Evolutionary conservation across 2,329 filamentous ascomycete species (phyloP).

Genomic region (Stachybotrys chlorohalonatus): DNA sequence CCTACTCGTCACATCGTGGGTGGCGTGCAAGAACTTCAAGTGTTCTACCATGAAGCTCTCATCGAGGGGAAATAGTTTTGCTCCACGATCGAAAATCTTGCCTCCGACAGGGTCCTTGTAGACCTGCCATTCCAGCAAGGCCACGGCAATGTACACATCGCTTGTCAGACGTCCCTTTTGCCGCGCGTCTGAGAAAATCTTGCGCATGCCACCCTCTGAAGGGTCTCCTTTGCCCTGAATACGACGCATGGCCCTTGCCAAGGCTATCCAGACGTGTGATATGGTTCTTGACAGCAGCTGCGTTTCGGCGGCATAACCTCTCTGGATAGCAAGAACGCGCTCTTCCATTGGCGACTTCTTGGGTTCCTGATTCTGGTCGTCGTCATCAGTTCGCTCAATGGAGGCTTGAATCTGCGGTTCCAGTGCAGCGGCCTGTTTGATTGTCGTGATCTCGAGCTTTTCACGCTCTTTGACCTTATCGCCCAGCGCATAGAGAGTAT

Average conservation of each 20-base stretch:
- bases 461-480: constrained; percentile 61
- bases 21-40: constrained; percentile 85
- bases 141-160: constrained; percentile 90
- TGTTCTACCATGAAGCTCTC: constrained; percentile 93
- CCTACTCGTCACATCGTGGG: constrained; percentile 89
- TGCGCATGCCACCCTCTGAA: constrained; percentile 67
- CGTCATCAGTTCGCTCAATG: constrained; percentile 39
- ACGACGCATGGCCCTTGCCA: constrained; percentile 88
- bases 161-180: constrained; percentile 81
- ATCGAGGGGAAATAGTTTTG: constrained; percentile 88
- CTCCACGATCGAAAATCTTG: constrained; percentile 92
- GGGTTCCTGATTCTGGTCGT: constrained; percentile 29
- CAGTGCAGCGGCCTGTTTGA: constrained; percentile 42
- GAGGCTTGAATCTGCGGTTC: constrained; percentile 26
- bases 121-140: constrained; percentile 87
- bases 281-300: constrained; percentile 74
- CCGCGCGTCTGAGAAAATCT: constrained; percentile 83
- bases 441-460: constrained; percentile 44
- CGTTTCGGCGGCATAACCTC: constrained; percentile 63
- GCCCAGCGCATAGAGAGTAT: constrained; percentile 80
- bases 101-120: constrained; percentile 90
- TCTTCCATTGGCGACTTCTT: constrained; percentile 54
- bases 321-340: constrained; percentile 51
- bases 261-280: constrained; percentile 88
- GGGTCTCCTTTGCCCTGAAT: constrained; percentile 73